Evolutionary conservation across 768 basidiomycete species (phyloP), one percentile per base, ranked within the genome.

Genomic region (Naganishia kalamii): DNA sequence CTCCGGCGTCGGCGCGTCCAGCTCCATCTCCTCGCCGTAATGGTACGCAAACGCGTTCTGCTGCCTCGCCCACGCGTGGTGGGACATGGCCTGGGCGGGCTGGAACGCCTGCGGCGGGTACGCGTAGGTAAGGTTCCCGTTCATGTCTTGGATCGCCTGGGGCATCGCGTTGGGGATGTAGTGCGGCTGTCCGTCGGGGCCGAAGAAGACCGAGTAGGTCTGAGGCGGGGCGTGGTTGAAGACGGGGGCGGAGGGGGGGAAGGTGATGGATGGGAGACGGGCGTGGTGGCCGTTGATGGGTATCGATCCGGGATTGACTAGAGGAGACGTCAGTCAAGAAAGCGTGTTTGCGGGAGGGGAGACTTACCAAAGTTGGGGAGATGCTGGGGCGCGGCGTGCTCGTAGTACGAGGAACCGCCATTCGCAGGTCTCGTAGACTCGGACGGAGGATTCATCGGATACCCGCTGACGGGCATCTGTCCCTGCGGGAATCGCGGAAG

Each of bases 41-140:
- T 64, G 63, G 32, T 64, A 64, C 10, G 63, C 63, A 46, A 64
- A 64, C 19, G 52, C 63, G 41, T 64, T 64, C 30, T 52, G 49
- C 27, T 64, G 49, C 23, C 54, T 33, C 40, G 54, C 54, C 54
- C 54, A 57, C 2, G 54, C 21, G 37, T 57, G 54, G 37, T 57
- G 54, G 10, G 54, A 27, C 54, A 57, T 57, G 21, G 23, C 33
- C 11, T 57, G 54, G 3, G 54, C 54, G 3, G 54, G 54, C 19
- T 57, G 54, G 23, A 57, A 57, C 35, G 54, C 54, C 23, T 57
- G 54, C 1, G 54, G 54, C 12, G 54, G 54, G 35, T 57, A 57
- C 21, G 54, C 54, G 21, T 57, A 40, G 4, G 54, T 57, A 23
- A 57, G 32, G 30, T 57, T 57, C 7, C 54, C 54, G 54, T 57